These are phyloP conservation scores for Phaffia australis DNA, from an alignment of 768 basidiomycete species.

Conservation along the genomic window DNA sequence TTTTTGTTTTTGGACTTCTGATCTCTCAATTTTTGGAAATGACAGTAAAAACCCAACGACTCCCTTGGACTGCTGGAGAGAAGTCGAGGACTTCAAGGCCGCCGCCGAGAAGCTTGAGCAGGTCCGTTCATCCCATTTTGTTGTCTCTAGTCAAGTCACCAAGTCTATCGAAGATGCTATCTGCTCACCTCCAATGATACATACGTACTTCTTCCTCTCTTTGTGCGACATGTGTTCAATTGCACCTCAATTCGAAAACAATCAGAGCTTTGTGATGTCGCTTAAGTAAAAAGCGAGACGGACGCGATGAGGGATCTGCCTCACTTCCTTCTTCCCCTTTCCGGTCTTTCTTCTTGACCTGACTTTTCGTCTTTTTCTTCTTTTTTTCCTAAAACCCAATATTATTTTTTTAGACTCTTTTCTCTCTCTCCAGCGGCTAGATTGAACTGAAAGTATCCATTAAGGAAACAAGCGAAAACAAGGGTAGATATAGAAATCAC, in stretches of 20 bases:
- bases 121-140: constrained; percentile 29
- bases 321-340: neutral
- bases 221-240: neutral
- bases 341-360: neutral
- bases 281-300: too few relatives aligned
- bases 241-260: neutral
- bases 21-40: neutral
- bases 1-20: neutral
- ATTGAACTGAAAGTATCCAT: neutral
- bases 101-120: constrained; percentile 38
- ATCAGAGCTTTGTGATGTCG: too few relatives aligned
- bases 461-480: neutral
- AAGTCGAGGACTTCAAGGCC: constrained; percentile 37
- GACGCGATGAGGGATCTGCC: neutral
- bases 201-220: neutral
- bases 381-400: neutral
- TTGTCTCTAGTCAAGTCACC: neutral
- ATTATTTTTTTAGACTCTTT: neutral
- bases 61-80: constrained; percentile 39
- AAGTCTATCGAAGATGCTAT: too few relatives aligned
- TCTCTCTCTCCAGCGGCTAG: neutral
- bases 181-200: neutral
- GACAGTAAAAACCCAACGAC: constrained; percentile 33
- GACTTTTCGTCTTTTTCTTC: too few relatives aligned
- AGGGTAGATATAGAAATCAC: neutral